A percentile compares a stretch with the other conserved stretches of the same genome.
Evolutionary conservation across 2,329 filamentous ascomycete genomes (phyloP).

Genomic region (Fusarium paranaense): DNA sequence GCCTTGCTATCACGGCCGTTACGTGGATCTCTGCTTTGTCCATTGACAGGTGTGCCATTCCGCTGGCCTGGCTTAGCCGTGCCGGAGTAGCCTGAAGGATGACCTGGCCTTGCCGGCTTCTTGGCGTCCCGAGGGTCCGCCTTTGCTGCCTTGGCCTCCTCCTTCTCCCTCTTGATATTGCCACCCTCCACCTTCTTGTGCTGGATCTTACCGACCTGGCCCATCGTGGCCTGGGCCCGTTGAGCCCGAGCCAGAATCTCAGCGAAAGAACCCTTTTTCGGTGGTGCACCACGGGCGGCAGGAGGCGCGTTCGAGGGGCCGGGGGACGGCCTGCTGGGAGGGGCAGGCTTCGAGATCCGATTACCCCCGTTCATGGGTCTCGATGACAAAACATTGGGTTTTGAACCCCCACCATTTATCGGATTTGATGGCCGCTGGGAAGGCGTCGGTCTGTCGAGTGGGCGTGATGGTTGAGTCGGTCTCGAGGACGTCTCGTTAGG

Average conservation of each 20-base stretch:
- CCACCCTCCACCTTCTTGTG: constrained; percentile 78
- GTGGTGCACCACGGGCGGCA: constrained; percentile 58
- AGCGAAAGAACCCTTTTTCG: constrained; percentile 79
- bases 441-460: constrained; percentile 41
- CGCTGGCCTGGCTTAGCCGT: constrained; percentile 46
- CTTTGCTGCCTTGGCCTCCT: constrained; percentile 52
- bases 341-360: constrained; percentile 40
- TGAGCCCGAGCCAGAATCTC: constrained; percentile 81
- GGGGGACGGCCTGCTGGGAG: constrained; percentile 40
- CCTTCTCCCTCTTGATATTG: constrained; percentile 60
- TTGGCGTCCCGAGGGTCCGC: constrained; percentile 38
- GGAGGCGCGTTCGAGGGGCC: constrained; percentile 50
- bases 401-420: constrained; percentile 24
- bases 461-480: constrained; percentile 37
- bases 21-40: constrained; percentile 35
- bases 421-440: constrained; percentile 38
- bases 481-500: constrained; percentile 26
- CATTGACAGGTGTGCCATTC: constrained; percentile 40
- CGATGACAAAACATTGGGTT: constrained; percentile 38
- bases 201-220: constrained; percentile 77
- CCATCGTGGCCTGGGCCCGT: constrained; percentile 70
- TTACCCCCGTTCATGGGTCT: constrained; percentile 42
- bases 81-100: constrained; percentile 47
- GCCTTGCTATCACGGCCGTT: constrained; percentile 39
- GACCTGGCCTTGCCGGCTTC: constrained; percentile 23